These are phyloP conservation scores for Venturia effusa DNA, from an alignment of 2,329 filamentous ascomycete species.

Conservation along the genomic window DNA sequence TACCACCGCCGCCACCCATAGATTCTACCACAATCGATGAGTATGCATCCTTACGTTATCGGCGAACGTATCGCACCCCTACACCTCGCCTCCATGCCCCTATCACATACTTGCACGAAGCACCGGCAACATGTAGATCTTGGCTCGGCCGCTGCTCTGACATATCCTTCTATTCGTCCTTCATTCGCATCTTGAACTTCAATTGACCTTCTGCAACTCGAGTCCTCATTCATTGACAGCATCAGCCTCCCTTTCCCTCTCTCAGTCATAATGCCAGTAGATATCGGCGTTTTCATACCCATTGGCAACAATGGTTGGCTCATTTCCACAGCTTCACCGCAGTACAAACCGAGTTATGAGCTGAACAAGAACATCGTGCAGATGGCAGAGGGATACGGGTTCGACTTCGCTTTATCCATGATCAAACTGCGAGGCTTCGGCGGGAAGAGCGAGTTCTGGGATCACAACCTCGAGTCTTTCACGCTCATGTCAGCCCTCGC, in stretches of 20 bases:
- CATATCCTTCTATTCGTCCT: neutral
- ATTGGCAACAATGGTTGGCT: conserved; percentile 27
- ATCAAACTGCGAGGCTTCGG: conserved; percentile 6
- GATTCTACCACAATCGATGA: neutral
- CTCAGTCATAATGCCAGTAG: conserved; percentile 6
- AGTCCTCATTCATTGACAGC: neutral
- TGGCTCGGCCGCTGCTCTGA: neutral
- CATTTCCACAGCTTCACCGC: conserved; percentile 22
- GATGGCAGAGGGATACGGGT: neutral
- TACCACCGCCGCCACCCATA: neutral
- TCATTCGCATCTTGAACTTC: neutral
- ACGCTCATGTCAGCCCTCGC: conserved; percentile 25
- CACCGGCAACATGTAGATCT: neutral
- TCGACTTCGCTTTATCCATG: conserved; percentile 6
- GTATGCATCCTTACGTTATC: neutral
- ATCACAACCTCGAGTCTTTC: conserved; percentile 25
- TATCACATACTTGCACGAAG: neutral
- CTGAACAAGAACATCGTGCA: conserved; percentile 7
- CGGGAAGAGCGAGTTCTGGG: conserved; percentile 25
- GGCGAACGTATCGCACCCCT: neutral
- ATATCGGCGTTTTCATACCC: conserved; percentile 21
- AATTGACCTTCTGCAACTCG: neutral
- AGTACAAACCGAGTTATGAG: conserved; percentile 23
- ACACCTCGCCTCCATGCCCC: neutral
- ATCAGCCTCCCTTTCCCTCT: neutral